Base-by-base conservation (phyloP, 768 basidiomycete species). In the Tricholoma sp. region DNA sequence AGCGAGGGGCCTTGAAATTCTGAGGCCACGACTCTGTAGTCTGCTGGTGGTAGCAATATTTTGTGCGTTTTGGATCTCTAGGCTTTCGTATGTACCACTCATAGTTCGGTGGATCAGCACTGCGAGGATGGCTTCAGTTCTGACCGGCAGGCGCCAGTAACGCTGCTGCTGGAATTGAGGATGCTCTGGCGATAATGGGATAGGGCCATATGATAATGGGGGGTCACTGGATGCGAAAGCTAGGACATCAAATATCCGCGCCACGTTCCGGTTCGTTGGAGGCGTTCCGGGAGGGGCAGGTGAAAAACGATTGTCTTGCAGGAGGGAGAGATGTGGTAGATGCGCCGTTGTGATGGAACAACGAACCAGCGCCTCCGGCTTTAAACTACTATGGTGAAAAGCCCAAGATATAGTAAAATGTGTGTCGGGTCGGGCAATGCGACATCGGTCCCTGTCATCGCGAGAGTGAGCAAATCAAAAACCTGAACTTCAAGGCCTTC, bases 111-210 rank as follows among this genome's bases (percentile, higher is more conserved):
- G n/a, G n/a, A n/a, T n/a, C 18, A 44, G 42, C 6, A 10, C 50
- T 24, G 54, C 18, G n/a, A 59, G 29, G 29, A 59, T 29, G 15
- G 41, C 58, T 48, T 52, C 54, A 28, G 39, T 13, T 39, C 13
- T 6, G 37, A 55, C 2, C 32, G 58, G 18, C 24, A 59, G 39
- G 18, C 54, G 29, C 50, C 50, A 51, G 33, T 51, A 51, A 51
- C 33, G n/a, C 50, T 37, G 50, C 11, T 37, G 50, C 2, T 10
- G 3, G 33, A 51, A 51, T 37, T 34, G 33, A 36, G 33, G 50
- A 51, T 17, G 6, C 29, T 51, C 33, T n/a, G 50, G 31, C 37
- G 50, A 51, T 24, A 51, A 51, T 37, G 33, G 50, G 17, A 51
- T 44, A 37, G 20, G 33, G 36, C 54, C 54, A 32, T n/a, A n/a